Percentiles rank a stretch among this genome's conserved stretches.
These are phyloP conservation scores for Auriscalpium microsporum DNA, from an alignment of 768 basidiomycete genomes.

Conservation along the genomic window DNA sequence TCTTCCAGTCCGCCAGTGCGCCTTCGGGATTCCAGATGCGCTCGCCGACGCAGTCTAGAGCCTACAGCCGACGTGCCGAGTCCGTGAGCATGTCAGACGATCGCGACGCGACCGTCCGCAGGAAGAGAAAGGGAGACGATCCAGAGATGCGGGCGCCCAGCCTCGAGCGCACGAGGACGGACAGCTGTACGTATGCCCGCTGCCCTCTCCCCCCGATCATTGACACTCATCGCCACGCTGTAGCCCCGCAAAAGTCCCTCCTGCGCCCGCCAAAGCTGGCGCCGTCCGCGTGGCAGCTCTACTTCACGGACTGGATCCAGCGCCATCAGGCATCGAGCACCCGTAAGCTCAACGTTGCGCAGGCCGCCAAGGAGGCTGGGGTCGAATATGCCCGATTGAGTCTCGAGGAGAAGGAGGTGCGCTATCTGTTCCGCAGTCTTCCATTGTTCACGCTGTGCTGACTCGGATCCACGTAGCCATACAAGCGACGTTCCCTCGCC, in stretches of 20 bases:
- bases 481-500: constrained; percentile 74
- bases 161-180: constrained; percentile 16
- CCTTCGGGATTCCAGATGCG: constrained; percentile 46
- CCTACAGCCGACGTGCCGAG: constrained; percentile 61
- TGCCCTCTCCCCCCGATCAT: not conserved
- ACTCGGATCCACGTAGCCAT: constrained; percentile 46
- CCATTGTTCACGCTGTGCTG: constrained; percentile 9
- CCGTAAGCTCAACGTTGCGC: constrained; percentile 89
- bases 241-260: constrained; percentile 65
- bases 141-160: constrained; percentile 15
- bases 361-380: constrained; percentile 91
- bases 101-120: constrained; percentile 66
- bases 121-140: constrained; percentile 33
- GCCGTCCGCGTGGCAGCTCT: constrained; percentile 93
- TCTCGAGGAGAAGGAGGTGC: constrained; percentile 77
- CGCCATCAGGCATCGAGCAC: constrained; percentile 70
- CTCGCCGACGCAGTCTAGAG: constrained; percentile 41
- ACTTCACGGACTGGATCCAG: constrained; percentile 93
- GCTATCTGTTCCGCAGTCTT: constrained; percentile 17
- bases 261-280: constrained; percentile 86
- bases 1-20: constrained; percentile 68
- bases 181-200: constrained; percentile 1
- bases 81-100: constrained; percentile 54
- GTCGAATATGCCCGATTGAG: constrained; percentile 78
- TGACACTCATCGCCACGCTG: constrained; percentile 19